Conservation (phyloP, 1,139 yeast species). For the Magnusiomyces magnusii region DNA sequence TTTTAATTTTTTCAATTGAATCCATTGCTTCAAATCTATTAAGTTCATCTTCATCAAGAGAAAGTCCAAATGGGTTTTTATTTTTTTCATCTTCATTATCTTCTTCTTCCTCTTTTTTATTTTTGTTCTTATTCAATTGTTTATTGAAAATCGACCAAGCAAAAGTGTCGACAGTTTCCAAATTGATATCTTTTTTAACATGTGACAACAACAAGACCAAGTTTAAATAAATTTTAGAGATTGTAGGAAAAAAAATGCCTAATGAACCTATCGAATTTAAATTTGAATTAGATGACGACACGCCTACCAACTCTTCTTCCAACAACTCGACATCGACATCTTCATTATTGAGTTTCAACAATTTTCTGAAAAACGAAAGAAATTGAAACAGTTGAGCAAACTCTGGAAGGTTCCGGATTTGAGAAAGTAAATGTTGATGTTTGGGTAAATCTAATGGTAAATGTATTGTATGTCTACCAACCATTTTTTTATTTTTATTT, state of each 20-base stretch:
- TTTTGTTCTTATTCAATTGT: not conserved
- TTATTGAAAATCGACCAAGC: conserved; percentile 13
- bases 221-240: conserved; percentile 14
- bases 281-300: no score
- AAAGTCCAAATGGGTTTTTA: conserved; percentile 12
- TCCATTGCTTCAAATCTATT: conserved; percentile 10
- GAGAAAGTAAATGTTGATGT: conserved; percentile 18
- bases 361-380: conserved; percentile 22
- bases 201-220: not conserved
- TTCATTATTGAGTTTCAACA: conserved; percentile 20
- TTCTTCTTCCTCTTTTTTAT: not conserved
- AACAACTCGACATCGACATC: conserved; percentile 25
- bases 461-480: not conserved
- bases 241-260: conserved; percentile 11
- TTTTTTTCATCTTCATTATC: not conserved
- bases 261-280: no score
- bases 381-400: conserved; percentile 26
- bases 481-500: conserved; percentile 1
- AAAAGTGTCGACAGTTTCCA: conserved; percentile 16
- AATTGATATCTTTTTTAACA: not conserved
- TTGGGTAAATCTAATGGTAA: conserved; percentile 23
- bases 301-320: conserved; percentile 28
- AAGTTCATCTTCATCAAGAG: conserved; percentile 2
- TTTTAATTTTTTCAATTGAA: conserved; percentile 18
- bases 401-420: conserved; percentile 27